Conservation (phyloP, 306 rosid genomes). For the Begonia fuchsioides region DNA sequence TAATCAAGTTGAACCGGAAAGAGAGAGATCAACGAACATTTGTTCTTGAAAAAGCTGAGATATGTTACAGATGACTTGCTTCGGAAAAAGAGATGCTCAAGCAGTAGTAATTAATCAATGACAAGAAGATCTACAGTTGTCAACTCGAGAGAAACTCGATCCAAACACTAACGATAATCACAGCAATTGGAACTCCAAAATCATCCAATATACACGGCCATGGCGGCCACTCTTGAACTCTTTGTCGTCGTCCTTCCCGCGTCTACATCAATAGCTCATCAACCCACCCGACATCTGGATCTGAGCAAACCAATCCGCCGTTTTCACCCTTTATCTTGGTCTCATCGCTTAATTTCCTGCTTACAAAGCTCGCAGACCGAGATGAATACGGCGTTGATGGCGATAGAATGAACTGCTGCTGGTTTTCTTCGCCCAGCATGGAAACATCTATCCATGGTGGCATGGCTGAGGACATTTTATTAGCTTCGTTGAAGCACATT, state of each 20-base stretch:
- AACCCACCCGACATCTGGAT: constrained; percentile 87
- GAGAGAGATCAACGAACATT: too few relatives aligned
- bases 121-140: too few relatives aligned
- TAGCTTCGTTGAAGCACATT: constrained; percentile 33
- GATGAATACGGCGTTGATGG: constrained; percentile 30
- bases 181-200: too few relatives aligned
- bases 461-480: constrained; percentile 9
- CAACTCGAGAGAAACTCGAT: too few relatives aligned
- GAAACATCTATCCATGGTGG: constrained; percentile 38
- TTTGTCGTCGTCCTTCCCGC: constrained; percentile 7
- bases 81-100: too few relatives aligned
- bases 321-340: constrained; percentile 7
- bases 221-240: too few relatives aligned
- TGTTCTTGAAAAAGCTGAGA: too few relatives aligned
- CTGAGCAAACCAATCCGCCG: constrained; percentile 18
- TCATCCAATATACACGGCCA: too few relatives aligned
- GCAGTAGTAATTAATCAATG: too few relatives aligned
- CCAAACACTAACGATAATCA: too few relatives aligned
- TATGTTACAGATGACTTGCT: too few relatives aligned
- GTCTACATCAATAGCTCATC: constrained; percentile 67
- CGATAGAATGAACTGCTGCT: constrained; percentile 38
- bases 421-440: constrained; percentile 15
- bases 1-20: too few relatives aligned
- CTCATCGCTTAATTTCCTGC: constrained; percentile 1
- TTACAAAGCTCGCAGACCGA: constrained; percentile 10